Evolutionary conservation across 306 rosid genomes (phyloP).

Genomic region (Adenanthera pavonina): DNA sequence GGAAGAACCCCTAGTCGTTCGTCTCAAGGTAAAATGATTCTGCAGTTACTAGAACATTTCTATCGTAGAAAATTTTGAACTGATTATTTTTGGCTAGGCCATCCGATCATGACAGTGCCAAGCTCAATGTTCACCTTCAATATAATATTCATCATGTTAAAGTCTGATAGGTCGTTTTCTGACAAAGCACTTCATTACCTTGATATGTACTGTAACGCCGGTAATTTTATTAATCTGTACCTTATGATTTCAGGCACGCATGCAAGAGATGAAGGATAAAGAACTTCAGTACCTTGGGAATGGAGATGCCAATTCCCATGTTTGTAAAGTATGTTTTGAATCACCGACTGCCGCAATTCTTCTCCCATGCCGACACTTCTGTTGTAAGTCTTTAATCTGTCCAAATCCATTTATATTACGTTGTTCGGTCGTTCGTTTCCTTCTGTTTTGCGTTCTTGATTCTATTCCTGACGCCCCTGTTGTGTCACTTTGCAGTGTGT

Average conservation of each 20-base stretch:
- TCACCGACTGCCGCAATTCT: conserved; percentile 96
- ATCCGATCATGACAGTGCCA: not conserved
- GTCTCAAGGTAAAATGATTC: conserved; percentile 71
- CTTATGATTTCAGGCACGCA: conserved; percentile 74
- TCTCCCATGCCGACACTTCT: conserved; percentile 97
- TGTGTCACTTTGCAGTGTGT: conserved; percentile 62
- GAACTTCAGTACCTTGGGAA: conserved; percentile 78
- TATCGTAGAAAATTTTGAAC: conserved; percentile 16
- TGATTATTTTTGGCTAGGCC: conserved; percentile 5
- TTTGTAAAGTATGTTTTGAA: conserved; percentile 96
- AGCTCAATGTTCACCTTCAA: not conserved
- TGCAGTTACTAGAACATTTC: conserved; percentile 1
- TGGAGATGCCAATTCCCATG: conserved; percentile 89
- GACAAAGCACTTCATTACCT: conserved; percentile 7
- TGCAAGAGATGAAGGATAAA: conserved; percentile 97
- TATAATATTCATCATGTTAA: conserved; percentile 2
- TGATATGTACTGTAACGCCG: conserved; percentile 7
- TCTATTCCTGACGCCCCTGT: conserved; percentile 29
- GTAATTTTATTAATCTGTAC: not conserved
- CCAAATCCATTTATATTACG: not conserved
- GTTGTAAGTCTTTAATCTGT: conserved; percentile 64
- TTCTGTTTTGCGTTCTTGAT: conserved; percentile 15
- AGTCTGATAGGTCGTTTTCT: conserved; percentile 21
- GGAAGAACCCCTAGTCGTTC: conserved; percentile 91
- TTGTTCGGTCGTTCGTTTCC: conserved; percentile 10